Conservation (phyloP, 83 land plant genomes). For the Thuja plicata region DNA sequence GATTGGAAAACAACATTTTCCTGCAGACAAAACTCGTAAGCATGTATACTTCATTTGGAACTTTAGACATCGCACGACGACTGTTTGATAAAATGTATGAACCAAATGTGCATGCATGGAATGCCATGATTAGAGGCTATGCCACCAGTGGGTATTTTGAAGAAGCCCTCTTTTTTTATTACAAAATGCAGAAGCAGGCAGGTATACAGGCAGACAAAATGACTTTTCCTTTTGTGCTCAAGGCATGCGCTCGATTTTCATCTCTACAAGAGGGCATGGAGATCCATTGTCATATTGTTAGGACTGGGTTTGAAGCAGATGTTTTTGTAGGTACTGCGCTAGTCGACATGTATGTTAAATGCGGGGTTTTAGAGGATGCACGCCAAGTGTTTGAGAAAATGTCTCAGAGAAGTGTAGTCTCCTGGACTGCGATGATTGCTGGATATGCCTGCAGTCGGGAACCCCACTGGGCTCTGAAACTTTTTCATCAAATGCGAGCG, state of each 20-base stretch:
- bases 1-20: background rate
- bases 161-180: background rate
- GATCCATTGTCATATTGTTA: constrained; percentile 38
- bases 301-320: constrained; percentile 11
- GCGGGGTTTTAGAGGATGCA: constrained; percentile 28
- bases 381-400: constrained; percentile 8
- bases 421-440: constrained; percentile 31
- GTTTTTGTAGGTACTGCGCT: constrained; percentile 19
- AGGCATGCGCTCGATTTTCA: background rate
- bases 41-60: constrained; percentile 25
- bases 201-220: background rate
- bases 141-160: background rate
- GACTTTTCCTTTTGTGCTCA: constrained; percentile 5
- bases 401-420: constrained; percentile 23
- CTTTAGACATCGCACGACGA: background rate
- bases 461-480: constrained; percentile 15
- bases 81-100: constrained; percentile 9
- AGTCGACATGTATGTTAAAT: constrained; percentile 28
- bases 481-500: constrained; percentile 16
- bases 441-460: constrained; percentile 30
- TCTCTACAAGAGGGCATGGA: constrained; percentile 15
- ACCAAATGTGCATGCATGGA: background rate
- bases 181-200: background rate
- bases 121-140: constrained; percentile 12
- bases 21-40: background rate